Conservation (phyloP, 192 early-diverging fungal genomes). For the Backusella tarrabulga region DNA sequence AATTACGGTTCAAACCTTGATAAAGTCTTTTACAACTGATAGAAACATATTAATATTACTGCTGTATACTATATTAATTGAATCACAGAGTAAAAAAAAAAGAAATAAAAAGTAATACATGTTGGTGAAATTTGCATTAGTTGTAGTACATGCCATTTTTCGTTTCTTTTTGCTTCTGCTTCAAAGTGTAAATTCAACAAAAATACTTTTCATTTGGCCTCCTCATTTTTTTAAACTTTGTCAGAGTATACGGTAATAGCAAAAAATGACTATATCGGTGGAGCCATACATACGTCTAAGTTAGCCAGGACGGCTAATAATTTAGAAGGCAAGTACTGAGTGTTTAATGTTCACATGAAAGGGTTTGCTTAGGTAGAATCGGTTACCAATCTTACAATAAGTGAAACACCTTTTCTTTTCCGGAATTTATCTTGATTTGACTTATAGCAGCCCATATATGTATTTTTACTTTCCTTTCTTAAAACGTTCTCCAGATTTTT, state of each 20-base stretch:
- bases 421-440: background rate
- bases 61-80: background rate
- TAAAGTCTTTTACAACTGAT: background rate
- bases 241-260: background rate
- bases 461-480: background rate
- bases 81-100: background rate
- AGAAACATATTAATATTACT: background rate
- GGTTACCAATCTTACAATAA: background rate
- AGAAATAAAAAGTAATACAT: background rate
- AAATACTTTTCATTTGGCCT: background rate
- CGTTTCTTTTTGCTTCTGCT: background rate
- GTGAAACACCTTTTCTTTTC: background rate
- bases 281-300: background rate
- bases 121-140: background rate
- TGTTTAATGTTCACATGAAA: background rate
- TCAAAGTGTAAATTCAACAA: background rate
- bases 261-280: background rate
- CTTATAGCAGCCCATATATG: background rate
- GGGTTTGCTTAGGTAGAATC: background rate
- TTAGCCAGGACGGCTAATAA: background rate
- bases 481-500: background rate
- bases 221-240: background rate
- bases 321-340: background rate
- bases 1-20: background rate
- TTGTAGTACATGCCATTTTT: background rate